A percentile compares a stretch with the other conserved stretches of the same genome.
These are phyloP conservation scores for Solanum commersonii DNA, from an alignment of 257 asterid species.

Conservation along the genomic window DNA sequence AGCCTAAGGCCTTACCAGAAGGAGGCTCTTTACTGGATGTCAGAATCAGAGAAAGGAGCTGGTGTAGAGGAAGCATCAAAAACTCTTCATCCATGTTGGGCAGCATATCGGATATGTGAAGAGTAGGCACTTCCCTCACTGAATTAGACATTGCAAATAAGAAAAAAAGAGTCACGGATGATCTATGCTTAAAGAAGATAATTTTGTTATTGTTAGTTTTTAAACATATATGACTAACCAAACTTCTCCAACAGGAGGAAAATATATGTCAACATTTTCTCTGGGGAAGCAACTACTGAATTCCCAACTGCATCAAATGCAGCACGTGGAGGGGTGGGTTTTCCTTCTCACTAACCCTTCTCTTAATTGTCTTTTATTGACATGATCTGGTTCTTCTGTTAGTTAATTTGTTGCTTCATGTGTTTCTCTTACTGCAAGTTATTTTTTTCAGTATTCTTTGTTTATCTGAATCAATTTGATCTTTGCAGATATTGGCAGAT, in stretches of 20 bases:
- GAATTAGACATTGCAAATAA: neutral
- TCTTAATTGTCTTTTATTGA: neutral
- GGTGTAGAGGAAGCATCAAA: slow-evolving; percentile 43
- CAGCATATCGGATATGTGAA: slow-evolving; percentile 69
- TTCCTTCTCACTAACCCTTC: neutral
- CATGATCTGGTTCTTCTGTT: neutral
- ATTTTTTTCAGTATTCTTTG: neutral
- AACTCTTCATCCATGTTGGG: slow-evolving; percentile 91
- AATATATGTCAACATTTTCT: slow-evolving; percentile 61
- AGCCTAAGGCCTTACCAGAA: slow-evolving; percentile 72
- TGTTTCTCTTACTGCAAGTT: neutral
- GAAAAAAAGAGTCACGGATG: neutral
- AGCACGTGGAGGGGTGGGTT: slow-evolving; percentile 76
- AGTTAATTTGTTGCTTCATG: neutral
- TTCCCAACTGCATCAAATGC: slow-evolving; percentile 58
- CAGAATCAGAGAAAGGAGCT: slow-evolving; percentile 54
- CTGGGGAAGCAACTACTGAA: slow-evolving; percentile 73
- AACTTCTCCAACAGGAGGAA: slow-evolving; percentile 46
- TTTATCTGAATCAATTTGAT: neutral
- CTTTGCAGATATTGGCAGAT: slow-evolving; percentile 70
- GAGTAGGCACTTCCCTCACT: slow-evolving; percentile 32
- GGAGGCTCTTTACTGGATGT: slow-evolving; percentile 87
- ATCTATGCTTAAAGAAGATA: neutral
- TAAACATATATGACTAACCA: neutral
- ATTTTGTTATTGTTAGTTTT: neutral